Base-by-base conservation (phyloP, 108 stramenopile genomes). In the Cyclotella baltica region DNA sequence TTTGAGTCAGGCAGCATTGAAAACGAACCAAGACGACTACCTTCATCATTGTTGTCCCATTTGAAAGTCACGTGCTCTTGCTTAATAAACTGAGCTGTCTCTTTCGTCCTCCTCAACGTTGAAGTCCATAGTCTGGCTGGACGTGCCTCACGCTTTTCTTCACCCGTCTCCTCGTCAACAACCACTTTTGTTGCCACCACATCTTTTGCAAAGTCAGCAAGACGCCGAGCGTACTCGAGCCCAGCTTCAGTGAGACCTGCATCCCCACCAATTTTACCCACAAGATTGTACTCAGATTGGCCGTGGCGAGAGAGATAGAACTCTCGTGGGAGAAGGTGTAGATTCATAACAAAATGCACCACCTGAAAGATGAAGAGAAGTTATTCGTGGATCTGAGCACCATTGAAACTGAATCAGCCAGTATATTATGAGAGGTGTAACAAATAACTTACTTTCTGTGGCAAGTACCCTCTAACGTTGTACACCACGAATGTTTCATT, bases 261-360 rank as follows among this genome's bases (percentile, higher is more conserved):
- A 95, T 99, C 98, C 16, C 99, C 99, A 48, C 99, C 99, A 72
- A 99, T 99, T 71, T 97, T 97, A 2, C 98, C 98, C 52, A 95
- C 78, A 67, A 97, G 77, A 72, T 99, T 99, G 90, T 98, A 99
- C 75, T 97, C 90, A 18, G 94, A 96, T 84, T 99, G 98, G 35
- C 99, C 99, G 85, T 99, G 99, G 22, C 99, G 92, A 6, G 96
- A 97, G 73, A 99, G 86, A 76, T 95, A 99, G 75, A 96, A 98
- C 10, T 90, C 91, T 28, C 96, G 87, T 47, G 93, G 88, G 11
- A 92, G 79, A 3, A 90, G 92, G 70, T 96, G 97, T 63, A 98
- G 76, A 57, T 96, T 96, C 95, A 96, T 98, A 61, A 98, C 88
- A 80, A 96, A 98, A 51, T 96, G 94, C 23, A 95, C 93, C 31